Conservation (phyloP, 1,139 yeast species). For the Saccharomyces pastorianus region DNA sequence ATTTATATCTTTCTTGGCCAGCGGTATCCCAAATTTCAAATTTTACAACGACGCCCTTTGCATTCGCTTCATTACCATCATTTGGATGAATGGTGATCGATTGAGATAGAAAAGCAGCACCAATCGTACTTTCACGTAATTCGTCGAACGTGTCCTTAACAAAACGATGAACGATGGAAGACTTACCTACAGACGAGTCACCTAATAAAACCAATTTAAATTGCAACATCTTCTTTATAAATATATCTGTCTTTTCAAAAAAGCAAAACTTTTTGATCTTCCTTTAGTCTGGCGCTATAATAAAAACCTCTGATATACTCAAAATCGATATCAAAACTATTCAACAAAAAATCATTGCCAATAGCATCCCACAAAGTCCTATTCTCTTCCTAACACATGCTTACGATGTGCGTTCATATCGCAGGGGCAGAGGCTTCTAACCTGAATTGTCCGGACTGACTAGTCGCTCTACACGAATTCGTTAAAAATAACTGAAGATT, state of each 20-base stretch:
- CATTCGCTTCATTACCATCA: constrained; percentile 7
- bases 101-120: constrained; percentile 95
- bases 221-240: constrained; percentile 34
- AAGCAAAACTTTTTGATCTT: not conserved
- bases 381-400: not conserved
- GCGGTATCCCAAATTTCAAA: constrained; percentile 89
- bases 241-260: not conserved
- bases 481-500: too few species aligned
- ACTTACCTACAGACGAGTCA: constrained; percentile 95
- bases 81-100: constrained; percentile 46
- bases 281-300: not conserved
- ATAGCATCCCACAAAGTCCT: not conserved
- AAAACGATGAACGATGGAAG: constrained; percentile 83
- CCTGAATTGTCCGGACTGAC: not conserved
- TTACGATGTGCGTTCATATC: not conserved
- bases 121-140: constrained; percentile 89
- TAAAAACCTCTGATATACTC: not conserved
- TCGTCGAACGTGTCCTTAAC: constrained; percentile 93
- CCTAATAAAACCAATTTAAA: constrained; percentile 84
- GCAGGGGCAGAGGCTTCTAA: not conserved
- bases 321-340: not conserved
- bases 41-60: constrained; percentile 45
- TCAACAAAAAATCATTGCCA: not conserved
- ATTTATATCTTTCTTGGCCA: constrained; percentile 77
- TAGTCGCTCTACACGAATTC: not conserved